These are phyloP conservation scores for Zychaea mexicana DNA, from an alignment of 371 early-diverging fungal species.

Conservation along the genomic window DNA sequence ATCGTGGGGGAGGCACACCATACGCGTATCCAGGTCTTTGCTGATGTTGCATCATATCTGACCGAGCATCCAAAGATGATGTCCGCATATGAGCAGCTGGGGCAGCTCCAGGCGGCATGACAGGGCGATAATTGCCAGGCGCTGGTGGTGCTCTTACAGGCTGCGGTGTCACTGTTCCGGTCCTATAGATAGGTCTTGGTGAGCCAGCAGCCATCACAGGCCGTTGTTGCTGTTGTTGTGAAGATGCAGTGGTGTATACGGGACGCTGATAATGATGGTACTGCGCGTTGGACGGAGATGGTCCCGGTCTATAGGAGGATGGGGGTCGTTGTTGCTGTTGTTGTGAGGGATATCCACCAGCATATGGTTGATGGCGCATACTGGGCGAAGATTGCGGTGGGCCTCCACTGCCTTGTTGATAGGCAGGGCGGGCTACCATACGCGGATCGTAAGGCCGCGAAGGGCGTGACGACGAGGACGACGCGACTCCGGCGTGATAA, in stretches of 20 bases:
- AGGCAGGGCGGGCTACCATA: slow-evolving; percentile 6
- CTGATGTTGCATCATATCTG: not conserved
- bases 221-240: slow-evolving; percentile 4
- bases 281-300: slow-evolving; percentile 9
- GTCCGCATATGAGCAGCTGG: slow-evolving; percentile 13
- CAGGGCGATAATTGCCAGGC: not conserved
- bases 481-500: slow-evolving; percentile 3
- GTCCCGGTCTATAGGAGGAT: slow-evolving; percentile 9
- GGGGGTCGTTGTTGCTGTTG: not conserved
- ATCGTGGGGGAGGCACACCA: slow-evolving; percentile 3
- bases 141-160: no score
- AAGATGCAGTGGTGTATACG: slow-evolving; percentile 9
- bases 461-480: slow-evolving; percentile 18
- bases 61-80: slow-evolving; percentile 14
- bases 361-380: slow-evolving; percentile 7
- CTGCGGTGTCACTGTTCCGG: slow-evolving; percentile 10
- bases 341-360: slow-evolving; percentile 1
- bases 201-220: not conserved
- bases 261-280: no score
- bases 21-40: not conserved
- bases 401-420: not conserved
- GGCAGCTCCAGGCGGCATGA: not conserved
- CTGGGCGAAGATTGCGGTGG: not conserved
- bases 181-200: slow-evolving; percentile 16
- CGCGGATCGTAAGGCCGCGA: slow-evolving; percentile 13